phyloP scores from a whole-genome alignment of 495 filamentous ascomycete genomes.

The Annulohypoxylon nitens region DNA sequence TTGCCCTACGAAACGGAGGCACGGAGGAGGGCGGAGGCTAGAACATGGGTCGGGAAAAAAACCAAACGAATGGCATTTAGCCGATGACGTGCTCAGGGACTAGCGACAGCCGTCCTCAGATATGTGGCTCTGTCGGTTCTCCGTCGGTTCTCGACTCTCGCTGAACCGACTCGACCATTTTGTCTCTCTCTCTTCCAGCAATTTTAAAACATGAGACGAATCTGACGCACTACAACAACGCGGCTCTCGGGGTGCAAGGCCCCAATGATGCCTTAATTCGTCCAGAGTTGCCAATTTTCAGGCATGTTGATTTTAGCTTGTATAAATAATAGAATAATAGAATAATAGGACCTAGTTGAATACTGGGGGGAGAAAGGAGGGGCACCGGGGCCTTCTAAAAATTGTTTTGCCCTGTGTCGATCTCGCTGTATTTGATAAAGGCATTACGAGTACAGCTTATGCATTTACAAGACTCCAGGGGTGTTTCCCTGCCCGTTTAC shows the following conservation, averaged over 20 bases:
- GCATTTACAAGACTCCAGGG: neutral
- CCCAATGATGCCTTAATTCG: slow-evolving; percentile 45
- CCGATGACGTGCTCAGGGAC: slow-evolving; percentile 62
- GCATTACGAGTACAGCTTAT: neutral
- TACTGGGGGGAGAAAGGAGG: too few species aligned
- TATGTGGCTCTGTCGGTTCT: slow-evolving; percentile 33
- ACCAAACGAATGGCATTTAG: slow-evolving; percentile 50
- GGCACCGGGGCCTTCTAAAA: too few species aligned
- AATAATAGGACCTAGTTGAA: too few species aligned
- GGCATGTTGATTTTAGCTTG: neutral
- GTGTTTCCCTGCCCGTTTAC: neutral
- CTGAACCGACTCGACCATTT: slow-evolving; percentile 21
- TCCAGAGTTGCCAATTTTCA: neutral
- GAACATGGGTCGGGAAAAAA: slow-evolving; percentile 28
- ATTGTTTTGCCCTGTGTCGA: slow-evolving; percentile 4
- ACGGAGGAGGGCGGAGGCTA: slow-evolving; percentile 20
- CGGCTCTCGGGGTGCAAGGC: slow-evolving; percentile 41
- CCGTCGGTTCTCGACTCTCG: slow-evolving; percentile 19
- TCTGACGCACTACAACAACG: slow-evolving; percentile 4
- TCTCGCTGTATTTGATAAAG: slow-evolving; percentile 6
- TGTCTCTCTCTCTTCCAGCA: neutral
- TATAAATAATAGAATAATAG: too few species aligned
- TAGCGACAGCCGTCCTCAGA: slow-evolving; percentile 41
- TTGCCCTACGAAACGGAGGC: slow-evolving; percentile 15
- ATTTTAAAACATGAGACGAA: slow-evolving; percentile 10